phyloP scores from a whole-genome alignment of 192 early-diverging fungal genomes.

The Phlyctochytrium arcticum region DNA sequence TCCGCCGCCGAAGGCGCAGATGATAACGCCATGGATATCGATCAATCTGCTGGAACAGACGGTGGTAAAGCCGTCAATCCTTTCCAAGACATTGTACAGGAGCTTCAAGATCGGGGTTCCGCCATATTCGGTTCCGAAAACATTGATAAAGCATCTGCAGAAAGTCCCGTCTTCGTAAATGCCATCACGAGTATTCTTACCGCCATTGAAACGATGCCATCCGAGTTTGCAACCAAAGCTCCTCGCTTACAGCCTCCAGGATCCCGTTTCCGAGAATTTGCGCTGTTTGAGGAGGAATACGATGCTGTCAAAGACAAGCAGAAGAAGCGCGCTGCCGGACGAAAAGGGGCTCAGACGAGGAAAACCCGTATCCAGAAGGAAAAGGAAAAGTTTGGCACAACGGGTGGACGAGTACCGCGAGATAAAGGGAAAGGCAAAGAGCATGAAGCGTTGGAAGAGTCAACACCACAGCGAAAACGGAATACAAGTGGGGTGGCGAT shows the following conservation, averaged over 20 bases:
- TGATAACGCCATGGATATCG: slow-evolving; percentile 1
- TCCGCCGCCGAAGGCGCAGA: not conserved
- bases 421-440: slow-evolving; percentile 6
- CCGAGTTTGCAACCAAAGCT: not conserved
- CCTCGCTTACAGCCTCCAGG: slow-evolving; percentile 9
- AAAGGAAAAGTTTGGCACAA: slow-evolving; percentile 13
- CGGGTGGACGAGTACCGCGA: not conserved
- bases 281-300: slow-evolving; percentile 22
- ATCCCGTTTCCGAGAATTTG: slow-evolving; percentile 2
- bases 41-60: not conserved
- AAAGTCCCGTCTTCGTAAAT: not conserved
- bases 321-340: slow-evolving; percentile 16
- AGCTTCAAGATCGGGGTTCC: not conserved
- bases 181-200: not conserved
- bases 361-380: slow-evolving; percentile 9
- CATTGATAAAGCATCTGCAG: not conserved
- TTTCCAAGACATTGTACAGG: not conserved
- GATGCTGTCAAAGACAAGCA: slow-evolving; percentile 16
- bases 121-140: not conserved
- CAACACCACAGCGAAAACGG: not conserved
- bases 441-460: not conserved
- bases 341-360: slow-evolving; percentile 9
- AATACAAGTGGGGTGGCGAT: not conserved
- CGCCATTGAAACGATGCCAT: not conserved
- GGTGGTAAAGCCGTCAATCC: not conserved